These are phyloP conservation scores for Myxozyma geophila DNA, from an alignment of 805 yeast genomes.

Conservation along the genomic window DNA sequence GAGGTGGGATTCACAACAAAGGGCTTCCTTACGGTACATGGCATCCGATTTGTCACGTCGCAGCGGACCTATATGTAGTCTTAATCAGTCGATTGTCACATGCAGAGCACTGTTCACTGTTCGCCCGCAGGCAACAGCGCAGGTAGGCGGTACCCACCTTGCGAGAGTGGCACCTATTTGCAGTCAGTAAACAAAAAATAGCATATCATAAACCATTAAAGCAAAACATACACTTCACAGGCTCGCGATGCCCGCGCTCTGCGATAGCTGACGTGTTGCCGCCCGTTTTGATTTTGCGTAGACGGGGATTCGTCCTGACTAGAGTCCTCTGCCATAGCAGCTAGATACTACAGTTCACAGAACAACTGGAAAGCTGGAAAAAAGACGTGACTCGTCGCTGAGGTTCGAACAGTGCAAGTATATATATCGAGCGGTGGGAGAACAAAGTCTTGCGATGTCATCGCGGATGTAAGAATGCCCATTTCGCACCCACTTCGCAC, in stretches of 20 bases:
- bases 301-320: constrained; percentile 30
- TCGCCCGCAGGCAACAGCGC: not conserved
- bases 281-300: constrained; percentile 15
- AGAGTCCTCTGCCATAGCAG: constrained; percentile 28
- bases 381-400: no score
- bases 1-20: not conserved
- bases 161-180: constrained; percentile 37
- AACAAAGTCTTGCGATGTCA: not conserved
- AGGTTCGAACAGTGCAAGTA: not conserved
- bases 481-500: not conserved
- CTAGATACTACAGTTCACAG: no score
- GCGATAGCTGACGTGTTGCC: constrained; percentile 34
- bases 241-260: constrained; percentile 67
- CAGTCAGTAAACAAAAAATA: constrained; percentile 3
- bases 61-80: constrained; percentile 34
- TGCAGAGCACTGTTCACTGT: not conserved
- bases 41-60: constrained; percentile 62
- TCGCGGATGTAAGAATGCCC: no score
- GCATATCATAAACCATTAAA: not conserved
- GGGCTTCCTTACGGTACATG: constrained; percentile 54
- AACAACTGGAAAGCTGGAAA: no score
- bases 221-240: constrained; percentile 64
- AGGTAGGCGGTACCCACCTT: constrained; percentile 20
- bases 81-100: not conserved
- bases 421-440: not conserved